Evolutionary conservation across 371 early-diverging fungal genomes (phyloP).

Genomic region (Mucor irregularis): DNA sequence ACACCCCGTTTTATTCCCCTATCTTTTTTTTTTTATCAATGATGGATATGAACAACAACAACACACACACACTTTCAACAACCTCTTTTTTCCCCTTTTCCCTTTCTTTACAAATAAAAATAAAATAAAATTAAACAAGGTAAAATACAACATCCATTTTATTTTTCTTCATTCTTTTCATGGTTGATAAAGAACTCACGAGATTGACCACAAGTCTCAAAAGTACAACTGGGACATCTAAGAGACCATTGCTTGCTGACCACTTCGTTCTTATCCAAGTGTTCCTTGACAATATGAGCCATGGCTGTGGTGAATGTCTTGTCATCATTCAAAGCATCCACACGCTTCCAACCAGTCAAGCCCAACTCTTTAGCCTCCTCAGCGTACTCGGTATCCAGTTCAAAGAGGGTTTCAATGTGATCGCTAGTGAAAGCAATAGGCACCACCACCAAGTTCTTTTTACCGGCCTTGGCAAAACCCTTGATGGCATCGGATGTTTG

Average conservation of each 20-base stretch:
- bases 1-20: too few species aligned
- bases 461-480: conserved; percentile 73
- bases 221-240: conserved; percentile 83
- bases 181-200: conserved; percentile 61
- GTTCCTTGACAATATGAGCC: conserved; percentile 83
- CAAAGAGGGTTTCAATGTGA: conserved; percentile 96
- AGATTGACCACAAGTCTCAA: conserved; percentile 69
- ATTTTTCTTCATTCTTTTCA: neutral
- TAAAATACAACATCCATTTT: too few species aligned
- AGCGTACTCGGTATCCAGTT: conserved; percentile 91
- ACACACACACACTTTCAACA: too few species aligned
- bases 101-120: neutral
- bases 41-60: too few species aligned
- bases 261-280: conserved; percentile 59
- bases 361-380: conserved; percentile 83
- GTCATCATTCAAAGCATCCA: conserved; percentile 89
- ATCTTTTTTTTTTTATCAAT: too few species aligned
- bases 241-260: conserved; percentile 71
- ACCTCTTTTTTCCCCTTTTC: too few species aligned
- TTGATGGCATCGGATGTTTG: conserved; percentile 83
- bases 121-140: too few species aligned
- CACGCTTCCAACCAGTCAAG: conserved; percentile 80
- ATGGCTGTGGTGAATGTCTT: conserved; percentile 87
- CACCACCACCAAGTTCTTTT: conserved; percentile 79
- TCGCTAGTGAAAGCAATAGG: conserved; percentile 97